These are phyloP conservation scores for Penicillium capsulatum DNA, from an alignment of 2,329 filamentous ascomycete genomes.

Conservation along the genomic window DNA sequence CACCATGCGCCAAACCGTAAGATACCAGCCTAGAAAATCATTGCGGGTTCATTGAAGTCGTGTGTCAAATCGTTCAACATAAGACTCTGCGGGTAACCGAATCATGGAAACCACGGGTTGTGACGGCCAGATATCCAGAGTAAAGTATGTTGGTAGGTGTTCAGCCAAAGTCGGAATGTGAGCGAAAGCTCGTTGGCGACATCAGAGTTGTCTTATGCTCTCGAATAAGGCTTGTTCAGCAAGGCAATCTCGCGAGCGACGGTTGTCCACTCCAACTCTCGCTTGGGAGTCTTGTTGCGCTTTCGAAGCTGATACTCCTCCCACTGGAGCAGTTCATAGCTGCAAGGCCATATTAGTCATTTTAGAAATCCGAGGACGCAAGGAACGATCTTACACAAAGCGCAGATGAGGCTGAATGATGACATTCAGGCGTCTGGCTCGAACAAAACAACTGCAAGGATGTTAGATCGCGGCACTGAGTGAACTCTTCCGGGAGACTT, in stretches of 20 bases:
- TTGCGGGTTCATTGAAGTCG: slow-evolving; percentile 18
- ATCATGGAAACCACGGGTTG: too few relatives aligned
- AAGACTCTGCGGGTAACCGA: slow-evolving; percentile 4
- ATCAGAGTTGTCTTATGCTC: slow-evolving; percentile 35
- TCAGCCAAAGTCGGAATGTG: too few relatives aligned
- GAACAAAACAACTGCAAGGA: slow-evolving; percentile 69
- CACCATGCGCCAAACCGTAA: slow-evolving; percentile 16
- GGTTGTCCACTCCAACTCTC: slow-evolving; percentile 88
- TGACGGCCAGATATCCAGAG: too few relatives aligned
- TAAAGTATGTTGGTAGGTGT: too few relatives aligned
- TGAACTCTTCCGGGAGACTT: slow-evolving; percentile 29
- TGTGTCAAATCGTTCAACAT: slow-evolving; percentile 20
- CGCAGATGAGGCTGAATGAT: slow-evolving; percentile 96
- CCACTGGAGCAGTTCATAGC: slow-evolving; percentile 88
- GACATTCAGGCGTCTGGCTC: slow-evolving; percentile 86
- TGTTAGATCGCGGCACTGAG: slow-evolving; percentile 1
- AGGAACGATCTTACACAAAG: slow-evolving; percentile 60
- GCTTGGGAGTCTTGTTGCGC: slow-evolving; percentile 47
- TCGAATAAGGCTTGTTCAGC: slow-evolving; percentile 91
- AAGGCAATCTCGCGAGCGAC: slow-evolving; percentile 85
- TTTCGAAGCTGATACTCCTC: slow-evolving; percentile 69
- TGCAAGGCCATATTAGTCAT: slow-evolving; percentile 26
- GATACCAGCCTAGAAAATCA: slow-evolving; percentile 6
- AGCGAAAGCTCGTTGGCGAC: too few relatives aligned
- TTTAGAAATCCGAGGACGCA: background rate